Evolutionary conservation across 2,329 filamentous ascomycete species (phyloP).

Genomic region (Aspergillus sp.): DNA sequence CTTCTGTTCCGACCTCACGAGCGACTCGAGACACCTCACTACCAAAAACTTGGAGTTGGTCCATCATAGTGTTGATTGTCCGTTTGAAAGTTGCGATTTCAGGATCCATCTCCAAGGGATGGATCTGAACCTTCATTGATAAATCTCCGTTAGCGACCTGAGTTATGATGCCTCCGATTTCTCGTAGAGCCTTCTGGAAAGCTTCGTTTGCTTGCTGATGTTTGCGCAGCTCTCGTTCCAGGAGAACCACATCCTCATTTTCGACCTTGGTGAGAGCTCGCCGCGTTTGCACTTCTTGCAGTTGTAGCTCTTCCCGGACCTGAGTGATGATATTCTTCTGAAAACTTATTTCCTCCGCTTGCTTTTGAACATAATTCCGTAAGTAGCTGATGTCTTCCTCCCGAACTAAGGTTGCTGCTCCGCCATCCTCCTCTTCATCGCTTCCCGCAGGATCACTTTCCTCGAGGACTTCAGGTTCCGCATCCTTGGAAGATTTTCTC

Average conservation of each 20-base stretch:
- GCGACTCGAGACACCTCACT: slow-evolving; percentile 94
- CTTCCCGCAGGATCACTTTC: slow-evolving; percentile 36
- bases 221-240: slow-evolving; percentile 93
- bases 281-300: slow-evolving; percentile 83
- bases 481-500: slow-evolving; percentile 34
- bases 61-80: slow-evolving; percentile 99
- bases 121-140: slow-evolving; percentile 95
- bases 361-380: slow-evolving; percentile 87
- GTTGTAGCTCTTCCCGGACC: slow-evolving; percentile 79
- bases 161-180: slow-evolving; percentile 96
- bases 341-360: slow-evolving; percentile 85
- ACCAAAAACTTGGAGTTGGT: slow-evolving; percentile 93
- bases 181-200: slow-evolving; percentile 93
- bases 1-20: slow-evolving; percentile 93
- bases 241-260: slow-evolving; percentile 79
- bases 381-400: slow-evolving; percentile 83
- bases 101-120: slow-evolving; percentile 94
- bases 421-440: slow-evolving; percentile 51
- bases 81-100: slow-evolving; percentile 98
- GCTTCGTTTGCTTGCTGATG: slow-evolving; percentile 98
- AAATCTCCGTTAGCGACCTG: slow-evolving; percentile 93
- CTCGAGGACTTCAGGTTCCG: slow-evolving; percentile 29
- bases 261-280: slow-evolving; percentile 79
- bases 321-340: slow-evolving; percentile 83
- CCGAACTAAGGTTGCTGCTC: slow-evolving; percentile 56